These are phyloP conservation scores for Wallacemonas rigidus DNA, from an alignment of 208 protist species.

Conservation along the genomic window DNA sequence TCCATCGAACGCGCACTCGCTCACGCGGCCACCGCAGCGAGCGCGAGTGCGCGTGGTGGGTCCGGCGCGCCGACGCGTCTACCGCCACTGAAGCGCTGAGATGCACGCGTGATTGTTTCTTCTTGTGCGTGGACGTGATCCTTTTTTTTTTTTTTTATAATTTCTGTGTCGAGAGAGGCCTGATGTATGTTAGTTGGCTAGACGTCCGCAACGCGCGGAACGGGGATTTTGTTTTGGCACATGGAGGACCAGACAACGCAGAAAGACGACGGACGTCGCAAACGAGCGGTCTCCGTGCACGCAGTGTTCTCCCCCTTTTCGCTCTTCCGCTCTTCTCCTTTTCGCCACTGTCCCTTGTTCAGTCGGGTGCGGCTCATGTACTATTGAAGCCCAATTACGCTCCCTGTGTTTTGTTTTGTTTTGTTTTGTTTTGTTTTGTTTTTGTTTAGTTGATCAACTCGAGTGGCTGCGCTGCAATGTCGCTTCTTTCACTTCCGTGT, in stretches of 20 bases:
- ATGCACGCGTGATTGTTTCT: neutral
- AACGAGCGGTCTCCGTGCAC: too few species aligned
- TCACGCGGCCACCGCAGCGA: neutral
- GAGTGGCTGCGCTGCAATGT: too few species aligned
- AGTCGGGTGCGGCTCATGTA: neutral
- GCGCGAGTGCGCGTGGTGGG: neutral
- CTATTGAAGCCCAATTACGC: neutral
- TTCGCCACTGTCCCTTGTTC: too few species aligned
- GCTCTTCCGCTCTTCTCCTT: too few species aligned
- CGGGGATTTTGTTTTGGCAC: too few species aligned
- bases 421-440: constrained; percentile 1
- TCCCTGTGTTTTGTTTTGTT: neutral
- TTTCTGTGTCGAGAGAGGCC: too few species aligned
- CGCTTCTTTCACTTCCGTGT: neutral
- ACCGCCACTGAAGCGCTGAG: neutral
- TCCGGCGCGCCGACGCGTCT: neutral
- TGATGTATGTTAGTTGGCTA: too few species aligned
- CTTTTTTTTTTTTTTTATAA: neutral
- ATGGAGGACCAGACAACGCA: too few species aligned
- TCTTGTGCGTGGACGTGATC: neutral
- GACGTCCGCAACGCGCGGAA: too few species aligned
- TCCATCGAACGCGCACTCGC: constrained; percentile 67
- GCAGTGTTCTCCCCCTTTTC: too few species aligned
- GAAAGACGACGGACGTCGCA: too few species aligned
- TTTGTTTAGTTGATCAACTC: neutral